Conservation (phyloP, 2,329 filamentous ascomycete species). For the Pseudocercospora ulei region DNA sequence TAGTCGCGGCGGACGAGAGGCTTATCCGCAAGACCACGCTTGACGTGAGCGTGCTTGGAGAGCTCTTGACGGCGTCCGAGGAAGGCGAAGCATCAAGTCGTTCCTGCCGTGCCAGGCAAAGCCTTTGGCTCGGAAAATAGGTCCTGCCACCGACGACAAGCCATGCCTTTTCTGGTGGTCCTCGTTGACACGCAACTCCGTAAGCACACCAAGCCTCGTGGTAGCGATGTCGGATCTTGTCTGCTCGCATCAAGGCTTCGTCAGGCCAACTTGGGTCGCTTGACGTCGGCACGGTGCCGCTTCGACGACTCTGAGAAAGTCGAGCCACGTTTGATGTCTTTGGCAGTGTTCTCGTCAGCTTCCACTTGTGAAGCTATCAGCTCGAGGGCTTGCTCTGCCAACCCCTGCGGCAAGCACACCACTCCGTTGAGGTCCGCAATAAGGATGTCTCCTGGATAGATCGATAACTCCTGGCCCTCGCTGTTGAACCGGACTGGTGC, state of each 20-base stretch:
- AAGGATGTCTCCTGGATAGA: conserved; percentile 35
- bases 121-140: not conserved
- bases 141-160: not conserved
- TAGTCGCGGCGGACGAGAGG: conserved; percentile 24
- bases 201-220: conserved; percentile 1
- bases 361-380: conserved; percentile 30
- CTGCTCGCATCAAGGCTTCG: not conserved
- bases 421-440: conserved; percentile 37
- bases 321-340: conserved; percentile 26
- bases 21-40: conserved; percentile 19
- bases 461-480: conserved; percentile 28
- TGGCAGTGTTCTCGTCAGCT: conserved; percentile 29
- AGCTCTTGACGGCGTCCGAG: conserved; percentile 24
- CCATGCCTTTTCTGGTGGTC: not conserved
- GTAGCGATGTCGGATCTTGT: conserved; percentile 2
- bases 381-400: conserved; percentile 26
- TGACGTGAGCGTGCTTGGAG: conserved; percentile 19
- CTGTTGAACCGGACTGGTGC: conserved; percentile 30
- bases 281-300: conserved; percentile 26
- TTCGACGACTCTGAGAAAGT: conserved; percentile 26
- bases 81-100: conserved; percentile 5
- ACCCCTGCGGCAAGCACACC: conserved; percentile 30
- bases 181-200: not conserved
- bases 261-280: conserved; percentile 22
- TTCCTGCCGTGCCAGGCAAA: not conserved